Evolutionary conservation across 169 alveolate genomes (phyloP).

Genomic region (Blepharisma undulans): DNA sequence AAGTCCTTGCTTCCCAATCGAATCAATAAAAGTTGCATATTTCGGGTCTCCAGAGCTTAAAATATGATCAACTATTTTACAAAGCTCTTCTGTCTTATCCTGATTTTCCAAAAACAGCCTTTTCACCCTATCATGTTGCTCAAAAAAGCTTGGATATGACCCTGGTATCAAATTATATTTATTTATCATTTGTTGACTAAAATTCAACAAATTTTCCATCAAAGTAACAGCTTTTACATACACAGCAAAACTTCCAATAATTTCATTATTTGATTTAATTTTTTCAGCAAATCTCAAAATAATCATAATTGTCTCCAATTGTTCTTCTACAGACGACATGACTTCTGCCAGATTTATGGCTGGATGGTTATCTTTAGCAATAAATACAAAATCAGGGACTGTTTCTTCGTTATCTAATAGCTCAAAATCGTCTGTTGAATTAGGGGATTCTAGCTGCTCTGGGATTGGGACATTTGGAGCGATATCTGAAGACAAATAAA

Average conservation of each 20-base stretch:
- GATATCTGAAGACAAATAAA: neutral
- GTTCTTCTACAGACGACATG: neutral
- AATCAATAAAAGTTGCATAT: neutral
- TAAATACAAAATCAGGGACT: neutral
- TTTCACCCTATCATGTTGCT: neutral
- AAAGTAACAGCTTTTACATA: neutral
- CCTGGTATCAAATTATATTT: neutral
- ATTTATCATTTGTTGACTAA: neutral
- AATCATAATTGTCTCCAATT: neutral
- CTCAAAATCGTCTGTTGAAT: slow-evolving; percentile 3
- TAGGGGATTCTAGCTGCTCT: neutral
- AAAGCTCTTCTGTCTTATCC: neutral
- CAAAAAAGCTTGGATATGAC: neutral
- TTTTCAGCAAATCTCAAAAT: neutral
- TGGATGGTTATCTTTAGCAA: slow-evolving; percentile 35
- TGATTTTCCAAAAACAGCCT: neutral
- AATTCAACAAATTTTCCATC: neutral
- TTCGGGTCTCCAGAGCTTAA: neutral
- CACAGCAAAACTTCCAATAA: neutral
- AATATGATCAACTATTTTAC: neutral
- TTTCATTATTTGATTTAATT: neutral
- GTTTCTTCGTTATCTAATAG: slow-evolving; percentile 22
- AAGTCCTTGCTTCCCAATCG: neutral
- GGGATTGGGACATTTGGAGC: neutral
- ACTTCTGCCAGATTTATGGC: neutral